Conservation (phyloP, 2,329 filamentous ascomycete genomes). For the Fusarium temperatum region DNA sequence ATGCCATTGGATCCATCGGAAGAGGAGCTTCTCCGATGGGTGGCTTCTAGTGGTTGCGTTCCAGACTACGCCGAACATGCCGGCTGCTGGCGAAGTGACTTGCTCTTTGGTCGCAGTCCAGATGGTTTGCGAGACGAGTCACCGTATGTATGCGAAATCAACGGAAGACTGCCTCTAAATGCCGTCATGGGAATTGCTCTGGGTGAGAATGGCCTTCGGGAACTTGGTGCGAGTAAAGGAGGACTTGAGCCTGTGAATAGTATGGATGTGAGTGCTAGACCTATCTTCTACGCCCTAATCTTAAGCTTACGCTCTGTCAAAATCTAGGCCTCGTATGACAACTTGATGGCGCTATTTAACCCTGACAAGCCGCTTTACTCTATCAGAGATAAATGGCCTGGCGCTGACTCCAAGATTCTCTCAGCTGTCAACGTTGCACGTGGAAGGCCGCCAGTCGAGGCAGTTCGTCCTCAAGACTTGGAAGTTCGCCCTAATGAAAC, state of each 20-base stretch:
- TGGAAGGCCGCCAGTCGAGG: neutral
- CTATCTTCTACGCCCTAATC: too few relatives aligned
- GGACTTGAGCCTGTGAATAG: slow-evolving; percentile 2
- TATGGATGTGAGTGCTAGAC: neutral
- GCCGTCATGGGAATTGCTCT: neutral
- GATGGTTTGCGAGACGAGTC: neutral
- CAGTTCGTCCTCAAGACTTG: slow-evolving; percentile 7
- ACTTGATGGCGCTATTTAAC: slow-evolving; percentile 6
- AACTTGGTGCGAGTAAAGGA: slow-evolving; percentile 1
- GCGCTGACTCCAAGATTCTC: slow-evolving; percentile 9
- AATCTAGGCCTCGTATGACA: neutral
- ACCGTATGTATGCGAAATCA: slow-evolving; percentile 19
- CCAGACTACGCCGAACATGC: slow-evolving; percentile 10
- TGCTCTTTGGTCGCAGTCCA: slow-evolving; percentile 12
- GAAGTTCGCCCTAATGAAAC: slow-evolving; percentile 1
- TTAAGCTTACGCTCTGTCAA: neutral
- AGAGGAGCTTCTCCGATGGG: slow-evolving; percentile 12
- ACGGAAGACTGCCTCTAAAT: slow-evolving; percentile 22
- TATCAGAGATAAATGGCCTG: slow-evolving; percentile 14
- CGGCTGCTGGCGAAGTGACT: slow-evolving; percentile 22
- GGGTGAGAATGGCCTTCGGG: neutral
- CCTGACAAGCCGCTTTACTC: slow-evolving; percentile 3
- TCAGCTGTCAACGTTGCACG: neutral
- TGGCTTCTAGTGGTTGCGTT: neutral
- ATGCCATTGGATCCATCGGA: slow-evolving; percentile 24